phyloP scores from a whole-genome alignment of 2,329 filamentous ascomycete genomes.

The Fusarium equiseti region DNA sequence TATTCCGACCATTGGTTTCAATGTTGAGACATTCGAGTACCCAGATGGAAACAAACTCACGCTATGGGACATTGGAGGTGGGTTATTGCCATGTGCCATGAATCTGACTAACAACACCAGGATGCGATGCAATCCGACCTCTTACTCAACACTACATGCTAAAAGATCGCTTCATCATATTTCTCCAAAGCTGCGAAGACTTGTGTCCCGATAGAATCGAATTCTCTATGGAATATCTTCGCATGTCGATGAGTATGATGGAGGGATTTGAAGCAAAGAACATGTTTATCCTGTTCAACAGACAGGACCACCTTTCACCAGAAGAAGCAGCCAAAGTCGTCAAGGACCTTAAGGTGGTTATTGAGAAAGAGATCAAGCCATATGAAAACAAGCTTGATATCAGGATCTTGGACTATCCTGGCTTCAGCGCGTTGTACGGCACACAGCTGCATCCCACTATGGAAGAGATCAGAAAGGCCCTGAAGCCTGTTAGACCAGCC shows the following conservation, averaged over 20 bases:
- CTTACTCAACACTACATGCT: slow-evolving; percentile 47
- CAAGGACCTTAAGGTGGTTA: background rate
- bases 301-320: slow-evolving; percentile 47
- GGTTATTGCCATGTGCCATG: background rate
- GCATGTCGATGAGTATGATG: slow-evolving; percentile 38
- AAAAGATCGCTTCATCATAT: slow-evolving; percentile 45
- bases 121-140: slow-evolving; percentile 47
- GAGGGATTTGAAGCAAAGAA: slow-evolving; percentile 33
- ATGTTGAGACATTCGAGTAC: slow-evolving; percentile 79
- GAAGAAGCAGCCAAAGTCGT: slow-evolving; percentile 36
- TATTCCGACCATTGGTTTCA: slow-evolving; percentile 95
- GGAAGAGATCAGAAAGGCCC: slow-evolving; percentile 34
- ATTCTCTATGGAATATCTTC: slow-evolving; percentile 47
- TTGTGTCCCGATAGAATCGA: slow-evolving; percentile 37
- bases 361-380: slow-evolving; percentile 33
- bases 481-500: background rate
- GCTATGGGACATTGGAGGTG: slow-evolving; percentile 50
- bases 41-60: slow-evolving; percentile 37
- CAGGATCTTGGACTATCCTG: slow-evolving; percentile 42
- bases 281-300: slow-evolving; percentile 51
- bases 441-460: slow-evolving; percentile 27
- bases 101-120: slow-evolving; percentile 16
- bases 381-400: slow-evolving; percentile 24
- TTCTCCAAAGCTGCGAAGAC: slow-evolving; percentile 49
- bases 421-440: slow-evolving; percentile 37